Evolutionary conservation across 495 filamentous ascomycete species (phyloP).

Genomic region (Penicillium silybi): DNA sequence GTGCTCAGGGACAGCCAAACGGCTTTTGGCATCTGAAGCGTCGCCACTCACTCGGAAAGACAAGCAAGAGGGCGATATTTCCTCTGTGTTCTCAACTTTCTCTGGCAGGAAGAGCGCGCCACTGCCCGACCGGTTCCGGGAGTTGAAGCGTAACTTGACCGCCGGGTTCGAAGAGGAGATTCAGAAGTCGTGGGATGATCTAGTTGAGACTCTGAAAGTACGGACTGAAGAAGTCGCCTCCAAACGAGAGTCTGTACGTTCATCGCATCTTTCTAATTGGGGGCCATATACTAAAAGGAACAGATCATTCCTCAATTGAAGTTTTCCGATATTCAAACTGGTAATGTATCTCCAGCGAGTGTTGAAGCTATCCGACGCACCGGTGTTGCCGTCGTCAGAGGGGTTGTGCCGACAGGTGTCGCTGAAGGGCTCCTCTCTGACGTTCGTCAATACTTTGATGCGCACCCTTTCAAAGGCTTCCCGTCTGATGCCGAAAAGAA

Average conservation of each 20-base stretch:
- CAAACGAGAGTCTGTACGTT: slow-evolving; percentile 8
- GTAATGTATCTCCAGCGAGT: not conserved
- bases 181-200: slow-evolving; percentile 8
- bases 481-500: slow-evolving; percentile 42
- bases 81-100: slow-evolving; percentile 12
- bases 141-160: slow-evolving; percentile 7
- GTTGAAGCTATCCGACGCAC: slow-evolving; percentile 2
- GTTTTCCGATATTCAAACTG: slow-evolving; percentile 7
- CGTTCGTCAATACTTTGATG: slow-evolving; percentile 24
- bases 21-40: slow-evolving; percentile 2
- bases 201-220: slow-evolving; percentile 5
- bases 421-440: slow-evolving; percentile 54
- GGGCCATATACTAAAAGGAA: not conserved
- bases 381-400: slow-evolving; percentile 55
- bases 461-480: not conserved
- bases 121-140: slow-evolving; percentile 6
- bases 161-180: slow-evolving; percentile 4
- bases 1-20: slow-evolving; percentile 3
- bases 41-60: slow-evolving; percentile 7
- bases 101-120: slow-evolving; percentile 5
- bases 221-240: slow-evolving; percentile 9
- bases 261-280: not conserved
- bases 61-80: slow-evolving; percentile 13
- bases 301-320: slow-evolving; percentile 8
- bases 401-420: slow-evolving; percentile 53